Percentiles rank a stretch among this genome's conserved stretches.
phyloP scores from a whole-genome alignment of 805 yeast species.

The Isabelozyma gotoi region DNA sequence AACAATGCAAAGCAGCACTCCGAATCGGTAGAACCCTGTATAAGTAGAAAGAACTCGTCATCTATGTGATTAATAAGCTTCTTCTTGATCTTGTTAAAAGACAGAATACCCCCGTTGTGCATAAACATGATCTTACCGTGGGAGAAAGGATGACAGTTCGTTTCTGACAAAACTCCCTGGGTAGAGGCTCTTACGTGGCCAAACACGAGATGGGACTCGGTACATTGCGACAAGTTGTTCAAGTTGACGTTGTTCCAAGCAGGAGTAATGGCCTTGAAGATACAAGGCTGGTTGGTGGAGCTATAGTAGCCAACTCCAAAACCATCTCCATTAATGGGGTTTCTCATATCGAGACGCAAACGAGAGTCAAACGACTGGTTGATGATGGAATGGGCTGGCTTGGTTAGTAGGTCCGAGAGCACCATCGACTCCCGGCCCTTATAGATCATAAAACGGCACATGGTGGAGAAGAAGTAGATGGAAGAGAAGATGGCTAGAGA shows the following conservation, averaged over 20 bases:
- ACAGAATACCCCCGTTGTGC: slow-evolving; percentile 93
- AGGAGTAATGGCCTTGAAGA: slow-evolving; percentile 94
- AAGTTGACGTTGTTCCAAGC: slow-evolving; percentile 96
- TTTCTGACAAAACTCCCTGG: slow-evolving; percentile 89
- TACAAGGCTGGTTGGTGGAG: slow-evolving; percentile 70
- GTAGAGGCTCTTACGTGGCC: slow-evolving; percentile 97
- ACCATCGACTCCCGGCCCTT: slow-evolving; percentile 88
- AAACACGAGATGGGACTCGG: slow-evolving; percentile 79
- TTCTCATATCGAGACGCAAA: slow-evolving; percentile 78
- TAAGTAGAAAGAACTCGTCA: slow-evolving; percentile 73
- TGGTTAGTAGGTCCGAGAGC: slow-evolving; percentile 80
- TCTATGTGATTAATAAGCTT: slow-evolving; percentile 66
- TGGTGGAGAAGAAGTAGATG: slow-evolving; percentile 19
- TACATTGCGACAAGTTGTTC: slow-evolving; percentile 82
- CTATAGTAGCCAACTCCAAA: slow-evolving; percentile 94
- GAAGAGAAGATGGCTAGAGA: not conserved
- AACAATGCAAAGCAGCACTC: slow-evolving; percentile 93
- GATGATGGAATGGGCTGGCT: slow-evolving; percentile 96
- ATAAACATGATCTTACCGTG: slow-evolving; percentile 87
- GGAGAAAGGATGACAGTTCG: slow-evolving; percentile 95
- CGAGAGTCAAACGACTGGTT: slow-evolving; percentile 94
- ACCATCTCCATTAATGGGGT: slow-evolving; percentile 98
- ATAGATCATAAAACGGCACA: slow-evolving; percentile 93
- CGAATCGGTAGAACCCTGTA: slow-evolving; percentile 95
- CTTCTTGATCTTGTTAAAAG: slow-evolving; percentile 72